These are phyloP conservation scores for Vachellia pachyceras DNA, from an alignment of 306 rosid genomes.

Conservation along the genomic window DNA sequence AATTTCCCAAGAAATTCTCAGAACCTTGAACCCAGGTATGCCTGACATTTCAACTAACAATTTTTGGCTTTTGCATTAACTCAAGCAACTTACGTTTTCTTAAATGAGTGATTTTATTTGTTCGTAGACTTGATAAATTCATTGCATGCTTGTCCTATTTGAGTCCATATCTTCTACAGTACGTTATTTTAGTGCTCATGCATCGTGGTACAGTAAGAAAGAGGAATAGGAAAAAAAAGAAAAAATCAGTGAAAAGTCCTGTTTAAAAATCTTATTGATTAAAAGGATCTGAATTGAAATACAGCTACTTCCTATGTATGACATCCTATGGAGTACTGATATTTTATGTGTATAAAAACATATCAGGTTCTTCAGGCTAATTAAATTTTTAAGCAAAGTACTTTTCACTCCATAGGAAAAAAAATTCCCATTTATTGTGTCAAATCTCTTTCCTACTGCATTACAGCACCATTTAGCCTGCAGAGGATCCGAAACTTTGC, in stretches of 20 bases:
- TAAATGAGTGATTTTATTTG: not conserved
- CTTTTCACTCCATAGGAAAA: too few relatives aligned
- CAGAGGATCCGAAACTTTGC: not conserved
- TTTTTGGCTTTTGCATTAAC: not conserved
- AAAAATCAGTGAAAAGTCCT: too few relatives aligned
- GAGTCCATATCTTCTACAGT: not conserved
- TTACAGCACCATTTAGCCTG: not conserved
- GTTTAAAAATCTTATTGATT: too few relatives aligned
- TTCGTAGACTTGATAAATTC: not conserved
- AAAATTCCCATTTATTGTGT: not conserved
- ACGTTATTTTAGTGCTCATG: not conserved
- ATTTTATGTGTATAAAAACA: too few relatives aligned
- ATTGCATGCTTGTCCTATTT: not conserved
- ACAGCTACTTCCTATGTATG: too few relatives aligned
- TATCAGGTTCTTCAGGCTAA: too few relatives aligned
- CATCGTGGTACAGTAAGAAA: not conserved
- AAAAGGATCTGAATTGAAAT: too few relatives aligned
- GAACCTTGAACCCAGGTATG: slow-evolving; percentile 81
- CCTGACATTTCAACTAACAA: not conserved
- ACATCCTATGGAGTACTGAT: too few relatives aligned
- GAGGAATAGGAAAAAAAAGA: not conserved
- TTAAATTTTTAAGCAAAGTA: too few relatives aligned
- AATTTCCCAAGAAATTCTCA: slow-evolving; percentile 70
- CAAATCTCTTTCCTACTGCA: not conserved
- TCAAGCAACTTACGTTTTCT: not conserved